phyloP scores from a whole-genome alignment of 1,284 basidiomycete species.

The Violaceomyces palustris region DNA sequence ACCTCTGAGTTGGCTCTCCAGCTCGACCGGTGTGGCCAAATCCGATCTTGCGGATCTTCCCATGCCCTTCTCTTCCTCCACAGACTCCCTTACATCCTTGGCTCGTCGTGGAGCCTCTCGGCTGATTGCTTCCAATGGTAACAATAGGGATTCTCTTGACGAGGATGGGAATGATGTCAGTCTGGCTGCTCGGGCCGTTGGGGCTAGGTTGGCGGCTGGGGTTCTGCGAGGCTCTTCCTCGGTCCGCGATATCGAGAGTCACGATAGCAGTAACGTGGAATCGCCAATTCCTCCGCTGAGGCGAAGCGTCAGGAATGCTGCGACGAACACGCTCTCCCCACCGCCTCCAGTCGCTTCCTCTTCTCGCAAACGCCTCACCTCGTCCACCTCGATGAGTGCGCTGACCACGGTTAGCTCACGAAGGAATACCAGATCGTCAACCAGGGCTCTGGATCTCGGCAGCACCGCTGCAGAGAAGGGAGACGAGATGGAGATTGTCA shows the following conservation, averaged over 20 bases:
- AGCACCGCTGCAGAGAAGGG: no score
- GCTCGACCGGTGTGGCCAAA: constrained; percentile 10
- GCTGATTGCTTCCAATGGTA: no score
- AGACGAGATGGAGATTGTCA: no score
- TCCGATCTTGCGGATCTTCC: constrained; percentile 9
- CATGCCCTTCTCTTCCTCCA: constrained; percentile 26
- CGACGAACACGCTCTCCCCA: constrained; percentile 1
- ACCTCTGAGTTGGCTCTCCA: constrained; percentile 31
- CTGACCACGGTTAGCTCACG: neutral
- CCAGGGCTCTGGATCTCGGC: no score
- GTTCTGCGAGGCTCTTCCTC: constrained; percentile 15
- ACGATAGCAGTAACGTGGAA: constrained; percentile 18
- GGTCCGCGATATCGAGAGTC: no score
- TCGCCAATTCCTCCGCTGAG: constrained; percentile 15
- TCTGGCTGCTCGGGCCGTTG: constrained; percentile 26
- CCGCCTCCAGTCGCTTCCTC: constrained; percentile 5
- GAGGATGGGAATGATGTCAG: no score
- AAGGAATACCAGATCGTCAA: neutral
- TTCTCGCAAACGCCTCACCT: neutral
- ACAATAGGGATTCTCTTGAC: no score
- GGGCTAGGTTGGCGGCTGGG: constrained; percentile 26
- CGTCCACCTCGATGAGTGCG: neutral
- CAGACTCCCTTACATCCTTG: constrained; percentile 23
- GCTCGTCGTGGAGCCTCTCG: no score
- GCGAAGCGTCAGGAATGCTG: neutral